Percentiles rank a stretch among this genome's conserved stretches.
Conservation (phyloP, 1,284 basidiomycete species). For the Afroboletus lepidellus region DNA sequence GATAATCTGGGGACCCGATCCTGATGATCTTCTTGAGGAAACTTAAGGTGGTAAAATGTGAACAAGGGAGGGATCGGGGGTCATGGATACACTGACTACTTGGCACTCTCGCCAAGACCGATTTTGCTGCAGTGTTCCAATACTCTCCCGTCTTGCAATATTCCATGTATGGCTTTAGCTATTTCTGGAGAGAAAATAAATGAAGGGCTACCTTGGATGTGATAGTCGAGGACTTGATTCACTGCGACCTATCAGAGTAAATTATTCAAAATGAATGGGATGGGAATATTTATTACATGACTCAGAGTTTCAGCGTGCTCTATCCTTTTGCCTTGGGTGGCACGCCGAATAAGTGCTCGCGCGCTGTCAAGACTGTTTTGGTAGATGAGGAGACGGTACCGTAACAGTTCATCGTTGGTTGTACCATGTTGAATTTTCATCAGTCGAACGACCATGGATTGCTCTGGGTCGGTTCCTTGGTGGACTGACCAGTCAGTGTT, state of each 20-base stretch:
- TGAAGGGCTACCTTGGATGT: background rate
- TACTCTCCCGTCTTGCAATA: conserved; percentile 9
- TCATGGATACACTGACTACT: conserved; percentile 5
- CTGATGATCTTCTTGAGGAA: background rate
- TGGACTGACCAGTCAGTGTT: background rate
- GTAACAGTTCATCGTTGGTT: background rate
- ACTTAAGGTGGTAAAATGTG: background rate
- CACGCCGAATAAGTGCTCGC: conserved; percentile 1
- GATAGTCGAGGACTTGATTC: background rate
- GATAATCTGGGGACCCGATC: conserved; percentile 5
- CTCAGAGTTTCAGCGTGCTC: background rate
- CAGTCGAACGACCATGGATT: background rate
- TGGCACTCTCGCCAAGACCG: background rate
- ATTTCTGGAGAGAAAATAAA: background rate
- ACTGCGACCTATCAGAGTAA: background rate
- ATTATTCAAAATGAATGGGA: background rate
- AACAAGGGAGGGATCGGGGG: background rate
- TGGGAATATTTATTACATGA: background rate
- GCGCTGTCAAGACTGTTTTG: background rate
- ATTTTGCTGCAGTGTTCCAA: background rate
- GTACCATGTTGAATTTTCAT: conserved; percentile 10
- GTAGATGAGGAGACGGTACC: conserved; percentile 1
- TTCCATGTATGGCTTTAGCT: conserved; percentile 1
- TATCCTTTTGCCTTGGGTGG: background rate
- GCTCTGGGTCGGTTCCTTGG: conserved; percentile 2